Evolutionary conservation across 2,329 filamentous ascomycete genomes (phyloP).

Genomic region (Dactylellina haptotyla): DNA sequence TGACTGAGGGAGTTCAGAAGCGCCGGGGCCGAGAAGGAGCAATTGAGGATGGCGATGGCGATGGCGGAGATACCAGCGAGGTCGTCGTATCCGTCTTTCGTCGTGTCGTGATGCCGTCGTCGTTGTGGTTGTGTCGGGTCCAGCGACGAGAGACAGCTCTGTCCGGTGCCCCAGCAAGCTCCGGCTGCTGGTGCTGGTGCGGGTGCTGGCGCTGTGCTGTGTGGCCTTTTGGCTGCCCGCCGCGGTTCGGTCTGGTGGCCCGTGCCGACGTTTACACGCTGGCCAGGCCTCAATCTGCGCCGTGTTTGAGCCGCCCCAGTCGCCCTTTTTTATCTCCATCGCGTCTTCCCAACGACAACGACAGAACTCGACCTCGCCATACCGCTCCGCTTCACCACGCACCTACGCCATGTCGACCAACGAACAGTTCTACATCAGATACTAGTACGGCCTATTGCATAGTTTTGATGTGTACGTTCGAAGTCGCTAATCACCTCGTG

Average conservation of each 20-base stretch:
- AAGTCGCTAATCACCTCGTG: conserved; percentile 44
- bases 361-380: not conserved
- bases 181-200: conserved; percentile 5
- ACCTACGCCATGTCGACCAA: conserved; percentile 70
- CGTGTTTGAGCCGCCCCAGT: conserved; percentile 13
- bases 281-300: conserved; percentile 29
- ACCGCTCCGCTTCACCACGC: conserved; percentile 2
- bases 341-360: conserved; percentile 36
- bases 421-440: conserved; percentile 93
- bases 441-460: conserved; percentile 77
- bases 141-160: conserved; percentile 23
- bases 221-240: conserved; percentile 30
- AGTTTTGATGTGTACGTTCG: not conserved
- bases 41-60: not conserved
- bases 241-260: too few species aligned
- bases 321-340: conserved; percentile 37
- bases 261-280: too few species aligned
- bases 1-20: too few species aligned
- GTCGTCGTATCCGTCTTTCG: not conserved
- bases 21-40: not conserved
- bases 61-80: conserved; percentile 6
- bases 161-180: too few species aligned
- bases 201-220: conserved; percentile 2
- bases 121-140: conserved; percentile 16
- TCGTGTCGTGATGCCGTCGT: conserved; percentile 21